Evolutionary conservation across 2,329 filamentous ascomycete species (phyloP), one percentile per base, ranked within the genome.

Genomic region (Calycina herbarum): DNA sequence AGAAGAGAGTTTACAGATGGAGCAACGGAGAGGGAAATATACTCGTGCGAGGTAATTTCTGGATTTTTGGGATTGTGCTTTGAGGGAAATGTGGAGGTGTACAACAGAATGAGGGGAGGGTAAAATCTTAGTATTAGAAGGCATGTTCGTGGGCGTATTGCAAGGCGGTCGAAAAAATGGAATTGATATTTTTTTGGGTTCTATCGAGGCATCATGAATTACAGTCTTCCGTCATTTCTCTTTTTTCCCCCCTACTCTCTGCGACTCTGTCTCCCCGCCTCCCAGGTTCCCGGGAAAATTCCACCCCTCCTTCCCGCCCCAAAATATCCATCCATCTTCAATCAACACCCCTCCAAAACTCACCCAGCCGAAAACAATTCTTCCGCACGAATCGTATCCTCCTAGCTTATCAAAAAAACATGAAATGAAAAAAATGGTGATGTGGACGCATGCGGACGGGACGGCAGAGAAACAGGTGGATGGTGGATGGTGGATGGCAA

Each of bases 1-100:
- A 78, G 87, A 91, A 74, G 93, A 95, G 76, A 94, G 91, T 71
- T 78, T 96, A 71, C 86, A 89, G 71, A 86, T 89, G 77, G 91
- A 94, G 77, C 92, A 94, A 81, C 85, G 84, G 64, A 81, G 82
- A 63, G 86, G 86, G 3, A 82, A 88, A 68, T 89, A 87, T 72
- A 89, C 85, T 17, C 78, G 84, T 40, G 69, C 74, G 17, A 73
- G 75, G 61, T 76, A 59, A 24, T 51, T 51, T 51, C 13, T 3
- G 31, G 5, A 33, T 27, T 24, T 24, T 51, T 27, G 8, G 27
- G 13, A 31, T 6, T 27, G 15, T 11, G 10, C 27, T 29, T 15
- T 10, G 13, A 42, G 35, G 27, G 48, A 20, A 20, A 51, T 51
- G 20, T 13, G n/a, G 61, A 17, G 24, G 3, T 62, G 45, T 57